Base-by-base conservation (phyloP, 768 basidiomycete genomes). In the Termitomyces sp. region DNA sequence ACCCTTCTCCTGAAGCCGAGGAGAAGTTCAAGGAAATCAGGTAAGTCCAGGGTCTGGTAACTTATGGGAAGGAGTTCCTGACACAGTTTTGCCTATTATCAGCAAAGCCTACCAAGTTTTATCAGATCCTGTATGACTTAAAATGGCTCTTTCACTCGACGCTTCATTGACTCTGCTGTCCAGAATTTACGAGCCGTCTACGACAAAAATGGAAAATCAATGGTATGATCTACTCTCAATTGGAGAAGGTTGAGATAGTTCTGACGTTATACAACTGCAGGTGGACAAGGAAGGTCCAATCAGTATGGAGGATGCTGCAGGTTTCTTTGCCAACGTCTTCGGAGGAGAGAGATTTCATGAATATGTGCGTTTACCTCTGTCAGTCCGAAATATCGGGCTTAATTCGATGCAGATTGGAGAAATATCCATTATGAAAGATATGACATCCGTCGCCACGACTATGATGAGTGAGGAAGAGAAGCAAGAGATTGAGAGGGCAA, bases 21-120 rank as follows among this genome's bases (percentile, higher is more conserved):
- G 89, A 91, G 70, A 95, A 87, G 77, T 99, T 99, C 79, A 96
- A 98, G 74, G 92, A 97, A 46, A 92, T 99, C 68, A 94, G 93
- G 91, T 87, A 64, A 61, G 71, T 71, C 40, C 18, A 37, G 13
- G 24, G n/a, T 27, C 13, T 44, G 5, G 32, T 10, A 27, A 18
- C 27, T 27, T 24, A 20, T 34, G 26, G 33, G 24, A 46, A 5
- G 9, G 7, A 33, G 7, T 24, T 27, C 34, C 48, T 42, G 16
- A 57, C 27, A 14, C n/a, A 20, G 12, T 4, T 7, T 43, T 43
- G 22, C 47, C 58, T 27, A 22, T 45, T 39, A 63, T 37, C 64
- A 93, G 93, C 70, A 95, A 96, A 83, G 96, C 96, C 53, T 98
- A 98, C 71, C 93, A 95, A 73, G 88, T 97, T 58, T 78, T 94